Conservation (phyloP, 768 basidiomycete genomes). For the Xerocomellus dryophilus region DNA sequence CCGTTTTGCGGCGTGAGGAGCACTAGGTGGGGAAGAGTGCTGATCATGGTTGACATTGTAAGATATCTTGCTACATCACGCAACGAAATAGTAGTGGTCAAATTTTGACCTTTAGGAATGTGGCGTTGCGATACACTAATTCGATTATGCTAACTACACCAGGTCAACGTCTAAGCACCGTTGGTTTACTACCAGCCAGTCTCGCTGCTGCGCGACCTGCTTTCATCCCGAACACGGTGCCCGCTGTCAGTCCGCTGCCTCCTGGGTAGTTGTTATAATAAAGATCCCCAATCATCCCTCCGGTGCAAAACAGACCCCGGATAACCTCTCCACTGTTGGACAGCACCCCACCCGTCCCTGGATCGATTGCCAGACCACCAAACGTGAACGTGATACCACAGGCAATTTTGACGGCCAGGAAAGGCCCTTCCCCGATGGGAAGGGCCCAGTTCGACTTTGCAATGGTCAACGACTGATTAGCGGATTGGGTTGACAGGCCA, state of each 20-base stretch:
- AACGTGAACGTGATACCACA: constrained; percentile 76
- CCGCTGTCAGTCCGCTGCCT: constrained; percentile 62
- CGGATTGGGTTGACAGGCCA: constrained; percentile 51
- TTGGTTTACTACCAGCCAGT: constrained; percentile 1
- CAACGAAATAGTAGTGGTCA: neutral
- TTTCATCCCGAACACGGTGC: constrained; percentile 62
- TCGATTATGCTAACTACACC: neutral
- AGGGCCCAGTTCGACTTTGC: constrained; percentile 73
- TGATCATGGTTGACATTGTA: neutral
- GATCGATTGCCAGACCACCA: constrained; percentile 62
- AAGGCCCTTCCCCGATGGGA: constrained; percentile 48
- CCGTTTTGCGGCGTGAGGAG: constrained; percentile 32
- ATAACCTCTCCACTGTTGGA: constrained; percentile 42
- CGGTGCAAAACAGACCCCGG: constrained; percentile 58
- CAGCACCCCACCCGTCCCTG: constrained; percentile 50
- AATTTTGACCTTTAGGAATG: neutral
- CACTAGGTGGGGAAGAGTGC: neutral
- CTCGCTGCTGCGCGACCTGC: constrained; percentile 49
- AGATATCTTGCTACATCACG: neutral
- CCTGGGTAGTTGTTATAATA: constrained; percentile 70
- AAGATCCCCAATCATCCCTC: constrained; percentile 66
- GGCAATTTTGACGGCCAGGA: constrained; percentile 63
- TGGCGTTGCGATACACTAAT: neutral
- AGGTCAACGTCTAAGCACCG: neutral
- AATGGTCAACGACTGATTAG: constrained; percentile 32